Evolutionary conservation across 2,329 filamentous ascomycete genomes (phyloP), one percentile per base, ranked within the genome.

Genomic region (Sclerotinia borealis): DNA sequence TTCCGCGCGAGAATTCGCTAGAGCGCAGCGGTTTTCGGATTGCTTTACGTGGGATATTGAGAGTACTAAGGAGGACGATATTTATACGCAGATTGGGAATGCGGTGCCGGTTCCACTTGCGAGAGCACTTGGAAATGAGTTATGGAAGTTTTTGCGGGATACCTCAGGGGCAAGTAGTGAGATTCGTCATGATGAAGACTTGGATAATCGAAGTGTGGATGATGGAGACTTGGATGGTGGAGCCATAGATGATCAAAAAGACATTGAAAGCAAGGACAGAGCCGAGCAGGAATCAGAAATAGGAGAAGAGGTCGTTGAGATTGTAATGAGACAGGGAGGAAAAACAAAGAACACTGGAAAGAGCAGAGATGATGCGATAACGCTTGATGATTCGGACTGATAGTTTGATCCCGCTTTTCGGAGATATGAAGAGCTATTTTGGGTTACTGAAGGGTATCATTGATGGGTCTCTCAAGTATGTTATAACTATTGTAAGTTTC

Each of bases 21-120:
- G 69, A 11, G 63, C 55, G 0, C 63, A 65, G 45, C 59, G 68
- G 1, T 67, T 70, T 31, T 48, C 66, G 0, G 69, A 70, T 59
- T 54, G 34, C 2, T 67, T 66, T 15, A 27, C 36, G 2, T 70
- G 67, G 47, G 63, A 68, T 11, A 22, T 65, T 4, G 47, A 65
- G 1, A 52, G 13, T 1, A 41, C 56, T 8, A 41, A 22, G 8
- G 22, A 52, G 7, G n/a, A 19, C 22, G 64, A 65, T 27, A 54
- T 66, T 2, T 39, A 63, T 11, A 48, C 15, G n/a, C 34, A 52
- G 34, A 52, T 61, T 1, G 62, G 55, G 1, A 64, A 64, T 48
- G 62, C 62, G 13, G 56, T 64, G 3, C 62, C 62, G 7, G 3
- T 39, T n/a, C 48, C 55, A 39, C 15, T 64, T 25, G 48, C 27